Conservation (phyloP, 257 asterid species). For the Eustoma russellianum region DNA sequence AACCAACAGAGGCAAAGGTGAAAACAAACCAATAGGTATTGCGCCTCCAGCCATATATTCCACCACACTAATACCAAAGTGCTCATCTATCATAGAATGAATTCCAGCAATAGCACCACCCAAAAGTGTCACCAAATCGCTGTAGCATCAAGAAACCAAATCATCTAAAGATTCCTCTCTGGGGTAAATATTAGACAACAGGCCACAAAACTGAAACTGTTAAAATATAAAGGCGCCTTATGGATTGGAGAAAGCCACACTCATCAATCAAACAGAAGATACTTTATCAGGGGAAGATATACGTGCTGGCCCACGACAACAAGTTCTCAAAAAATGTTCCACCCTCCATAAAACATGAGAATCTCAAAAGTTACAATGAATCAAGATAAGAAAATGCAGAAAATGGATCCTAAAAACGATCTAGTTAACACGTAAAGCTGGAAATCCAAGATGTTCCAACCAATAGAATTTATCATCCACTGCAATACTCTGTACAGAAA, state of each 20-base stretch:
- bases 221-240: neutral
- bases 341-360: too few relatives aligned
- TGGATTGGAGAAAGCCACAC: too few relatives aligned
- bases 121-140: constrained; percentile 74
- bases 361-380: too few relatives aligned
- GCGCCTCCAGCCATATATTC: constrained; percentile 97
- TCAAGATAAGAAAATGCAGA: neutral
- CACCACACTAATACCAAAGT: constrained; percentile 91
- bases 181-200: neutral
- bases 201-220: neutral
- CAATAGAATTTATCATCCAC: neutral
- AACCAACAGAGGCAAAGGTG: neutral
- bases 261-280: too few relatives aligned
- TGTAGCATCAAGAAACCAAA: constrained; percentile 16
- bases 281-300: too few relatives aligned
- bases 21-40: constrained; percentile 70
- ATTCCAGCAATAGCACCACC: constrained; percentile 80
- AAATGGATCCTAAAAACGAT: neutral
- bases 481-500: neutral
- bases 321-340: too few relatives aligned
- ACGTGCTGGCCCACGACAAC: too few relatives aligned
- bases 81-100: constrained; percentile 95
- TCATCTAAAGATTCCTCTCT: too few relatives aligned
- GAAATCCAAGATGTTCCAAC: neutral
- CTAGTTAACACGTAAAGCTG: too few relatives aligned